phyloP scores from a whole-genome alignment of 2,329 filamentous ascomycete genomes.

The Claviceps quebecensis region DNA sequence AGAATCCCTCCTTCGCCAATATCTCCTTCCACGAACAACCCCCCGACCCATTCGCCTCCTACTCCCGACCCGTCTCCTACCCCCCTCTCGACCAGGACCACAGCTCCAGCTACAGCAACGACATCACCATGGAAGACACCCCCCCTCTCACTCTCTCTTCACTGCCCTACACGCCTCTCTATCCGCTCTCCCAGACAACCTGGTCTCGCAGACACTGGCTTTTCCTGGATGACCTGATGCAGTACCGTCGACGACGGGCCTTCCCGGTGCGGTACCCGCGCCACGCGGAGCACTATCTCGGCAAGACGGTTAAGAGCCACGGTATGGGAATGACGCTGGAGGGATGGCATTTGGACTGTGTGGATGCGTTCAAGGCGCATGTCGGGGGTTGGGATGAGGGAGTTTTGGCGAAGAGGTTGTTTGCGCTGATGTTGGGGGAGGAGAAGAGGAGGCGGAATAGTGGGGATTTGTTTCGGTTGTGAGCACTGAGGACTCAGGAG shows the following conservation, averaged over 20 bases:
- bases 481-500: too few species aligned
- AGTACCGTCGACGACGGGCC: slow-evolving; percentile 29
- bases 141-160: slow-evolving; percentile 9
- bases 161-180: neutral
- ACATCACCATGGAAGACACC: slow-evolving; percentile 16
- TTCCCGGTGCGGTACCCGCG: slow-evolving; percentile 17
- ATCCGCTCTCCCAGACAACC: slow-evolving; percentile 24
- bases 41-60: neutral
- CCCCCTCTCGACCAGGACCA: slow-evolving; percentile 9
- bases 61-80: neutral
- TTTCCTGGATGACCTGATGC: slow-evolving; percentile 35
- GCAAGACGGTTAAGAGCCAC: slow-evolving; percentile 33
- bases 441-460: slow-evolving; percentile 15
- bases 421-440: slow-evolving; percentile 37
- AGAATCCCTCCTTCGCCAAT: slow-evolving; percentile 12
- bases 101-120: slow-evolving; percentile 11
- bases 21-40: slow-evolving; percentile 1
- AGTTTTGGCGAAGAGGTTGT: slow-evolving; percentile 36
- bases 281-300: slow-evolving; percentile 25
- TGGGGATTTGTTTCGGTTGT: too few species aligned
- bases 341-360: slow-evolving; percentile 43
- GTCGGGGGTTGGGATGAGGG: slow-evolving; percentile 37
- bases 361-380: slow-evolving; percentile 36
- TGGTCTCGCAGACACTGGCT: slow-evolving; percentile 42
- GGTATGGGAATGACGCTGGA: slow-evolving; percentile 34